Conservation (phyloP, 2,329 filamentous ascomycete genomes). For the Polychaeton citri region DNA sequence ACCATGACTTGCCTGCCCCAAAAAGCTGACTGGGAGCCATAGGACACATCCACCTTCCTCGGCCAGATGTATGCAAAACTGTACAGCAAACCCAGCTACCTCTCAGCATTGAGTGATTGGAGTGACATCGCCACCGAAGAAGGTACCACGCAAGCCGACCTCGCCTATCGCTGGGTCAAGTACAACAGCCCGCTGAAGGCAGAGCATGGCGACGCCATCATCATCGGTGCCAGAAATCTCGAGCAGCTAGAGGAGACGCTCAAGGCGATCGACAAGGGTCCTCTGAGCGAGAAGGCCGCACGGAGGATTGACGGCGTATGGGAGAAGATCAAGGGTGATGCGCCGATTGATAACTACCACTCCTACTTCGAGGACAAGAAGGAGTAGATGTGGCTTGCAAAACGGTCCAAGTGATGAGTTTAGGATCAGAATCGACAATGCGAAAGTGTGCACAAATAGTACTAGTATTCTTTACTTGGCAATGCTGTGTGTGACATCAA, state of each 20-base stretch:
- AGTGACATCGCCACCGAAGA: conserved; percentile 27
- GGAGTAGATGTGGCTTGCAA: too few relatives aligned
- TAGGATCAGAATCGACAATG: too few relatives aligned
- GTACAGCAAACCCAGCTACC: conserved; percentile 23
- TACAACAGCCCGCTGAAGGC: conserved; percentile 24
- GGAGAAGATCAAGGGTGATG: conserved; percentile 22
- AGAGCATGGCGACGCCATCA: conserved; percentile 27
- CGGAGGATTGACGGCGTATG: conserved; percentile 22
- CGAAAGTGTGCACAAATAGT: too few relatives aligned
- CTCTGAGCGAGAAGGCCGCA: conserved; percentile 17
- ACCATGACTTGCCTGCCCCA: too few relatives aligned
- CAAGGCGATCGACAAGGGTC: conserved; percentile 16
- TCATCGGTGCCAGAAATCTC: conserved; percentile 24
- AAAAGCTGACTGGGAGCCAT: too few relatives aligned
- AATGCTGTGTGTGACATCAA: too few relatives aligned
- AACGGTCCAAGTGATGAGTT: too few relatives aligned
- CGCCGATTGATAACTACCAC: conserved; percentile 22
- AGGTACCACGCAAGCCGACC: conserved; percentile 24
- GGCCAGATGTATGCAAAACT: conserved; percentile 24
- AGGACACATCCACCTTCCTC: conserved; percentile 10
- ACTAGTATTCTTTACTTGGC: too few relatives aligned
- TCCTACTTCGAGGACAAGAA: too few relatives aligned
- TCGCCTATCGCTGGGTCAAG: conserved; percentile 33
- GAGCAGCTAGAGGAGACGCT: conserved; percentile 23
- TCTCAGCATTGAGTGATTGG: conserved; percentile 27